Evolutionary conservation across 768 basidiomycete genomes (phyloP).

Genomic region (Pleurotus pulmonarius): DNA sequence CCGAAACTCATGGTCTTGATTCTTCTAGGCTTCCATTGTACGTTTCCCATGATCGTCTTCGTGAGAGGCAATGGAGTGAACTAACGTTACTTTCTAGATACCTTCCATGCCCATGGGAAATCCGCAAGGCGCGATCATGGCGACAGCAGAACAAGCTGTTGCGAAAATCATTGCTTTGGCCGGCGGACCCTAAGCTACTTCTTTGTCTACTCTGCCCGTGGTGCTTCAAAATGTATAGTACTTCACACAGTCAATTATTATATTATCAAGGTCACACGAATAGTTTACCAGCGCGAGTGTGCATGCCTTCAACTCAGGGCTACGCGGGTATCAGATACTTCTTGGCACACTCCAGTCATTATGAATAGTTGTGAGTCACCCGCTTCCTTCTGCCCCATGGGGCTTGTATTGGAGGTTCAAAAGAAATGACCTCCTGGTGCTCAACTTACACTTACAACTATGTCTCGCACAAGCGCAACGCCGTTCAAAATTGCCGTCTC

Average conservation of each 20-base stretch:
- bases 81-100: slow-evolving; percentile 23
- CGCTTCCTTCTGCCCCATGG: too few species aligned
- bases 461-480: too few species aligned
- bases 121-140: slow-evolving; percentile 54
- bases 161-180: slow-evolving; percentile 51
- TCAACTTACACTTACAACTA: too few species aligned
- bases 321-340: too few species aligned
- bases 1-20: not conserved
- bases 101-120: slow-evolving; percentile 56
- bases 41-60: not conserved
- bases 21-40: slow-evolving; percentile 31
- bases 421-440: too few species aligned
- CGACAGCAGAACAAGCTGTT: slow-evolving; percentile 53
- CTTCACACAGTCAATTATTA: too few species aligned
- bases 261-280: too few species aligned
- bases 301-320: too few species aligned
- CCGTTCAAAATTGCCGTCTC: slow-evolving; percentile 45
- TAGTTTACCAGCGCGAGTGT: too few species aligned
- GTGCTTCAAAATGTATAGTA: not conserved
- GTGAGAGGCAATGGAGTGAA: not conserved
- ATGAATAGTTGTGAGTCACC: too few species aligned
- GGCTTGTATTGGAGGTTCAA: too few species aligned
- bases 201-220: not conserved
- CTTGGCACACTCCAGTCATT: too few species aligned
- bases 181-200: slow-evolving; percentile 39